phyloP scores from a whole-genome alignment of 2,329 filamentous ascomycete genomes.

The Chalaropsis thielavioides region DNA sequence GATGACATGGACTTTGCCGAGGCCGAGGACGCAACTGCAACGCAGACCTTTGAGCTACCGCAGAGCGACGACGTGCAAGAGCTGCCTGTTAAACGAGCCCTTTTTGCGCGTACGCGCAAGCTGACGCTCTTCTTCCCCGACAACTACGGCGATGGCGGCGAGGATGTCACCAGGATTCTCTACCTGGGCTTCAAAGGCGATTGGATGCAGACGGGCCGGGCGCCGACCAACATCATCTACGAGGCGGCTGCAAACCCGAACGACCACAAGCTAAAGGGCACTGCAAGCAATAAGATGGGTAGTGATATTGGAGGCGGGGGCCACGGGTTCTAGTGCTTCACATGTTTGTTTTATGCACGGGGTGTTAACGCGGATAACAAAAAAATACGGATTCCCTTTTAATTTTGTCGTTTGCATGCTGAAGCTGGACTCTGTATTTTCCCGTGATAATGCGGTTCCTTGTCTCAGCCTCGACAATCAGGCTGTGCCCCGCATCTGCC shows the following conservation, averaged over 20 bases:
- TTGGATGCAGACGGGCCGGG: constrained; percentile 65
- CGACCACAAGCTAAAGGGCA: constrained; percentile 61
- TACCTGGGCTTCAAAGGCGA: constrained; percentile 92
- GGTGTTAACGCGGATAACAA: constrained; percentile 5
- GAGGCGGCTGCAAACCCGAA: constrained; percentile 84
- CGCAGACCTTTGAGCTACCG: constrained; percentile 63
- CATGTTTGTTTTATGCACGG: constrained; percentile 10
- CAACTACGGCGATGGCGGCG: constrained; percentile 70
- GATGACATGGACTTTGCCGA: constrained; percentile 72
- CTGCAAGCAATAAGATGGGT: constrained; percentile 39
- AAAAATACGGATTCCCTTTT: not conserved
- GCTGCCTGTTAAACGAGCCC: constrained; percentile 69
- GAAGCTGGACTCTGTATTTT: not conserved
- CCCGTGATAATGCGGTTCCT: not conserved
- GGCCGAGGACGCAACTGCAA: constrained; percentile 53
- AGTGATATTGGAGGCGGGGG: constrained; percentile 35
- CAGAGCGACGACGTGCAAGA: constrained; percentile 76
- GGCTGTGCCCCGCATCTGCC: constrained; percentile 8
- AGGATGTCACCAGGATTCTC: constrained; percentile 61
- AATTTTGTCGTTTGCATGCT: not conserved
- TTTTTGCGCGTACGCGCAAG: constrained; percentile 73
- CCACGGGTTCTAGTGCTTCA: not conserved
- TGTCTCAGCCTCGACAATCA: not conserved
- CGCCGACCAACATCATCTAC: constrained; percentile 71
- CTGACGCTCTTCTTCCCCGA: constrained; percentile 81